Base-by-base conservation (phyloP, 441 rosid species). In the Mallotus japonicus region DNA sequence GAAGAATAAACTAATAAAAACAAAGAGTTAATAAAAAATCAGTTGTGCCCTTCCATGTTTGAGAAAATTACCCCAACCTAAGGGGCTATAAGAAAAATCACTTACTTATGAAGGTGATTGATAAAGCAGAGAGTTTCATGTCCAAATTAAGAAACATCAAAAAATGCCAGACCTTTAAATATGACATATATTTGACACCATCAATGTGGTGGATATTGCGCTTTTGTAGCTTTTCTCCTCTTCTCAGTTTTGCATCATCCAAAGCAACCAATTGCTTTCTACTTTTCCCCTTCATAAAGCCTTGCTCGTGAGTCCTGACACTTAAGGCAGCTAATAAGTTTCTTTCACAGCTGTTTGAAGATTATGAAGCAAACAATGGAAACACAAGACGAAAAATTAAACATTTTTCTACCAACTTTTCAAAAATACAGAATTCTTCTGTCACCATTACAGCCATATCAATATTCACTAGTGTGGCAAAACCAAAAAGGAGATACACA, bases 171-270 rank as follows among this genome's bases (percentile, higher is more conserved):
- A 92, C 98, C 97, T 96, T 93, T 55, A 93, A 76, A 85, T 80
- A 92, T 69, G 99, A 91, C 98, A 93, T 96, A 77, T 93, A 96
- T 72, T 88, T 79, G 75, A 88, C 84, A 81, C 97, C 94, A 82
- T 93, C 98, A 67, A 78, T 81, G 51, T 75, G 88, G 75, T 84
- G 79, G 78, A 86, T 74, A 77, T 86, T 85, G 79, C 68, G 87
- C 80, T 82, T 88, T 49, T 68, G 87, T 70, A 87, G 70, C 82
- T 74, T 85, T 60, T 87, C 92, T 68, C 84, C 89, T 73, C 83
- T 86, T 76, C 71, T 77, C 54, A 74, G 65, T 76, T 74, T 87
- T 73, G 77, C 82, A 81, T 86, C 87, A 81, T 85, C 84, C 50
- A 80, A 77, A 62, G 84, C 78, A 79, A 60, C 58, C 76, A 76